Conservation (phyloP, 1,284 basidiomycete species). For the Pascua sp. region DNA sequence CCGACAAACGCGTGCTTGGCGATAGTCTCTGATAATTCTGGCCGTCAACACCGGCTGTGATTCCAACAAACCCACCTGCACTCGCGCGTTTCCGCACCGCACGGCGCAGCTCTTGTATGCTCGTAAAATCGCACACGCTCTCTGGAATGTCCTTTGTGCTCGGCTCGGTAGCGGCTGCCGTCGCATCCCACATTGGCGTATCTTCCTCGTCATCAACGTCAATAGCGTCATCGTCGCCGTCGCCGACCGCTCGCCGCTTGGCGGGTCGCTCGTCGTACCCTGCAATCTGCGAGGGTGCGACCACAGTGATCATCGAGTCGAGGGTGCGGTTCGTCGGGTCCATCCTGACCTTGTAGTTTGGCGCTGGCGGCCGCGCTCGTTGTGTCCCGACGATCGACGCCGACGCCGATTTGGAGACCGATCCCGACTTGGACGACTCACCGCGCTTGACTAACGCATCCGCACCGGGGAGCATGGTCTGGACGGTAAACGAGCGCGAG, state of each 20-base stretch:
- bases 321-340: slow-evolving; percentile 83
- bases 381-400: neutral
- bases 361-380: slow-evolving; percentile 42
- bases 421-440: slow-evolving; percentile 6
- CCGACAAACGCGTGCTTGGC: slow-evolving; percentile 89
- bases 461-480: slow-evolving; percentile 54
- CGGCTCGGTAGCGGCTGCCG: slow-evolving; percentile 15
- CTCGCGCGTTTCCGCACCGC: slow-evolving; percentile 63
- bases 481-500: slow-evolving; percentile 73
- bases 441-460: slow-evolving; percentile 19
- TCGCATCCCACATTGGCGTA: slow-evolving; percentile 19
- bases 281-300: slow-evolving; percentile 33
- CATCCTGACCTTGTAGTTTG: slow-evolving; percentile 90
- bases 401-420: neutral
- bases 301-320: slow-evolving; percentile 76
- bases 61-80: slow-evolving; percentile 56
- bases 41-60: neutral
- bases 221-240: slow-evolving; percentile 20
- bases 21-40: slow-evolving; percentile 78
- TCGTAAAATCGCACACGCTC: slow-evolving; percentile 74
- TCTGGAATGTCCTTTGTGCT: slow-evolving; percentile 64
- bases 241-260: slow-evolving; percentile 31
- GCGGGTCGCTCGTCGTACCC: slow-evolving; percentile 24
- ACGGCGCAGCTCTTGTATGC: slow-evolving; percentile 67
- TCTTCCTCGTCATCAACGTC: slow-evolving; percentile 23